These are phyloP conservation scores for Sarocladium brachiariae DNA, from an alignment of 2,329 filamentous ascomycete genomes.

Conservation along the genomic window DNA sequence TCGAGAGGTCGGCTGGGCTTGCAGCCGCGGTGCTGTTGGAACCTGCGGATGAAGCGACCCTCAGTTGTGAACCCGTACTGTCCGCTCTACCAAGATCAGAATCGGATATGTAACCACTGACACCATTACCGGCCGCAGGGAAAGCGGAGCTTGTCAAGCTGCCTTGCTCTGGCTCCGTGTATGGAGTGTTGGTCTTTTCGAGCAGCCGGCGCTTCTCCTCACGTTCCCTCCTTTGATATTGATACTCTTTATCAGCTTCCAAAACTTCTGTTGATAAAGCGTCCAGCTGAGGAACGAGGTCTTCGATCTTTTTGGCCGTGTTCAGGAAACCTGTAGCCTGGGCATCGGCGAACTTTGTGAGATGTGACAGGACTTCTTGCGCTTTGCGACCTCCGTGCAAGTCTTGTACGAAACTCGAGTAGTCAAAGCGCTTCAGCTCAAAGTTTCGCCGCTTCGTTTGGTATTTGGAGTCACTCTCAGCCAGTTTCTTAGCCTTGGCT, in stretches of 20 bases:
- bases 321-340: slow-evolving; percentile 78
- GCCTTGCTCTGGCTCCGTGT: slow-evolving; percentile 61
- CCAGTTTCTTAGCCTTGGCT: slow-evolving; percentile 93
- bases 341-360: slow-evolving; percentile 88
- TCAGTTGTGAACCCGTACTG: slow-evolving; percentile 64
- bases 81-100: slow-evolving; percentile 66
- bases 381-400: slow-evolving; percentile 98
- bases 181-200: slow-evolving; percentile 76
- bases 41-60: slow-evolving; percentile 41
- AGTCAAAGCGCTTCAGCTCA: slow-evolving; percentile 95
- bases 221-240: slow-evolving; percentile 87
- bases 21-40: slow-evolving; percentile 24
- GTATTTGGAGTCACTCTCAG: slow-evolving; percentile 92
- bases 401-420: slow-evolving; percentile 98
- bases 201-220: slow-evolving; percentile 88
- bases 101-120: slow-evolving; percentile 48
- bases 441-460: slow-evolving; percentile 90
- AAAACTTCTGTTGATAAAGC: slow-evolving; percentile 84
- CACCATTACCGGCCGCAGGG: slow-evolving; percentile 34
- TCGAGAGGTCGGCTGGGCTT: slow-evolving; percentile 38
- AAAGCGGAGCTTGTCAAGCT: slow-evolving; percentile 31
- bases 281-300: slow-evolving; percentile 80
- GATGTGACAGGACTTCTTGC: slow-evolving; percentile 88
- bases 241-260: slow-evolving; percentile 92
- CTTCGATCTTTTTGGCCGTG: slow-evolving; percentile 81